Evolutionary conservation across 1,139 yeast species (phyloP), one percentile per base, ranked within the genome.

Genomic region (Yamadazyma triangularis): DNA sequence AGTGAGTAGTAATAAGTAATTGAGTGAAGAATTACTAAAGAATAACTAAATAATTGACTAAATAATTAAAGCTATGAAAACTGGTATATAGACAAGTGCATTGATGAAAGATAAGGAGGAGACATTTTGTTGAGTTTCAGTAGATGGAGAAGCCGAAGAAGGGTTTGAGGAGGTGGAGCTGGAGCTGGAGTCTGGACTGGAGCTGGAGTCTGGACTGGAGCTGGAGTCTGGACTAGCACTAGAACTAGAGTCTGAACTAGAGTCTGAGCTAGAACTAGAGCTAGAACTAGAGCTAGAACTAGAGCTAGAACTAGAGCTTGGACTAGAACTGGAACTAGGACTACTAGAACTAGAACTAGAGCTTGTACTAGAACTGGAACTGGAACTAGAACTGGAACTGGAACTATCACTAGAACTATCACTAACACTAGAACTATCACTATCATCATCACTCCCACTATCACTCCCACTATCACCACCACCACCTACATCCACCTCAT

Each of bases 401-500:
- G 29, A 16, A 4, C 34, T 13, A 13, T 36, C 16, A 20, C 27
- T 25, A 16, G 32, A 13, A 27, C 25, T 22, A n/a, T 28, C 16
- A 29, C 30, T 21, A 7, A 11, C 15, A 13, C 22, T 13, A 15
- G 31, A 11, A 13, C n/a, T 10, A 19, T 24, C 9, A 18, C 13
- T 8, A 9, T 36, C 27, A 5, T 26, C 11, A 11, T 18, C 24
- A 11, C 29, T 24, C 8, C 33, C 25, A 4, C 23, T 24, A 14
- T 35, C 32, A n/a, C n/a, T n/a, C n/a, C n/a, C n/a, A n/a, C n/a
- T n/a, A 9, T 25, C 31, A 10, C 12, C 23, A 15, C 27, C 33
- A 22, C 36, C 26, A 15, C 26, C 27, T 4, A 28, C 50, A 26
- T 55, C 55, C n/a, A 73, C 81, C 30, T 61, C 51, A 2, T 53